Base-by-base conservation (phyloP, 345 rosid species). In the Pelargonium nanum region DNA sequence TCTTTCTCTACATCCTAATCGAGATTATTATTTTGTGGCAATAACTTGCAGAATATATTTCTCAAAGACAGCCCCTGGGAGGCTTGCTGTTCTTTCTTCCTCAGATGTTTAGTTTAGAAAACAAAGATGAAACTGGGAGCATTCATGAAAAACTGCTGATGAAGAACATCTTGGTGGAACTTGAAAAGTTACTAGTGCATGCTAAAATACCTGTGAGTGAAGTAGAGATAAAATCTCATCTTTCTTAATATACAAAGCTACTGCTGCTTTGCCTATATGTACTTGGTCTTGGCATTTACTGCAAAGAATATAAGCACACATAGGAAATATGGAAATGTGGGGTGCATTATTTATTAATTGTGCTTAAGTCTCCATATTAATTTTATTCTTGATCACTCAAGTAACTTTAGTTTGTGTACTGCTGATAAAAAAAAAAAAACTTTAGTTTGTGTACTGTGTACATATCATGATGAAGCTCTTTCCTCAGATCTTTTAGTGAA, bases 51-150 rank as follows among this genome's bases (percentile, higher is more conserved):
- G 99, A 93, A 32, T 93, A 73, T 70, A 78, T 93, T 58, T 61
- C 80, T 12, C 78, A 78, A 26, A 79, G 75, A 70, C 87, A 84
- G 77, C 78, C 94, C 0, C 77, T 93, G 4, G 99, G 97, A 12
- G 96, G 99, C 15, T 66, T 93, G 57, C 73, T 93, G 73, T 80
- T 93, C 77, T 78, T 89, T 78, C 97, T 93, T 65, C 97, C 97
- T 0, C 75, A 80, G 63, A 70, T 74, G 60, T 79, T 93, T 72
- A 79, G 75, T 53, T 77, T 84, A 32, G 82, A 83, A 45, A 72
- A 45, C 25, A 30, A 70, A 68, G 82, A 66, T 17, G 70, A 57
- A 40, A 60, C 64, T 7, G 65, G 34, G 50, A 56, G 67, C 26
- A 26, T 57, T 24, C 67, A 55, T 62, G 91, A 75, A 53, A 74